Evolutionary conservation across 2,329 filamentous ascomycete genomes (phyloP), one percentile per base, ranked within the genome.

Genomic region (Cladorrhinum sp.): DNA sequence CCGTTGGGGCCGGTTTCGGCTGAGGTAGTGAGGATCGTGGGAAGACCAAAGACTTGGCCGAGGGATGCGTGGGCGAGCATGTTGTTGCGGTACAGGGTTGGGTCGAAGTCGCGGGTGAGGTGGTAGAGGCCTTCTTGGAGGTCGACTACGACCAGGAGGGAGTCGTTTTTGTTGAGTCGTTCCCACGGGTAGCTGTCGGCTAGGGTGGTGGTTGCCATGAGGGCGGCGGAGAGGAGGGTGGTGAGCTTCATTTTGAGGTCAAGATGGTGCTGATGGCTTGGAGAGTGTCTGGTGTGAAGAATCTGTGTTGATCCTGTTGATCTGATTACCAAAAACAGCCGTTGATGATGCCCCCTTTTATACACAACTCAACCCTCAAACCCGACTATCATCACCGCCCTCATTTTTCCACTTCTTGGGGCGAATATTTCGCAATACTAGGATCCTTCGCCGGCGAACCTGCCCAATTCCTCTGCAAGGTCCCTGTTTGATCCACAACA

Each of bases 31-130:
- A 92, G 73, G 61, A 93, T 78, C 5, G 88, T 84, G 4, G 90
- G 89, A 2, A 91, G 71, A 68, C 86, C 75, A 69, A 92, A 92
- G 58, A 86, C 74, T 58, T 86, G 82, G 59, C 84, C 88, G 1
- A 91, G 71, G 5, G 82, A 82, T 18, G 88, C 82, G 66, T 91
- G 89, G 1, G 86, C 88, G 48, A 90, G 75, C 64, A 91, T 85
- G 72, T 84, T 84, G 71, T 88, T 83, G 63, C 82, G 81, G 78
- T 84, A 92, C 36, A 87, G 79, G 9, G 81, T 84, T 12, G 85
- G 76, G 60, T 87, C 65, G 69, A 82, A 90, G 74, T 93, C 90
- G 42, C 87, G 82, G 39, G 86, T 86, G 5, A 84, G 67, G 50
- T 76, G 74, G 70, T 80, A 85, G 48, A 87, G 79, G 24, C 85